Percentiles rank a stretch among this genome's conserved stretches.
Evolutionary conservation across 1,284 basidiomycete genomes (phyloP).

Genomic region (Ganoderma meredithae): DNA sequence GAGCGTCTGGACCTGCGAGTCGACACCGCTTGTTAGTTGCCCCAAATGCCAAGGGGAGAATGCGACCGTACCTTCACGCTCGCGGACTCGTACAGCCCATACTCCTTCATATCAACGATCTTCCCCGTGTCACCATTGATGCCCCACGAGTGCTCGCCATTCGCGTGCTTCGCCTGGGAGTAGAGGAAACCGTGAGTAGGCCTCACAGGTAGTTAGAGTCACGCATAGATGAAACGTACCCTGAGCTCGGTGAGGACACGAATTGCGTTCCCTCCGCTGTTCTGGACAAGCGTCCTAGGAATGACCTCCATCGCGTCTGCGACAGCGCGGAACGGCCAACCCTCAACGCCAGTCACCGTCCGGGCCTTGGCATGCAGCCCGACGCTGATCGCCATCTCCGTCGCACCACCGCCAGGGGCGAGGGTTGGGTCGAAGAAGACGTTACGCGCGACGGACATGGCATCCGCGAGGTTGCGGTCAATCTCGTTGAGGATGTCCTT

Average conservation of each 20-base stretch:
- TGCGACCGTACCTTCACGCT: slow-evolving; percentile 80
- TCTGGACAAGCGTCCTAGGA: slow-evolving; percentile 94
- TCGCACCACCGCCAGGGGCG: slow-evolving; percentile 95
- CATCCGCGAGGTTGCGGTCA: slow-evolving; percentile 96
- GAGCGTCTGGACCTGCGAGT: slow-evolving; percentile 85
- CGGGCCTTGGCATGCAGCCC: slow-evolving; percentile 88
- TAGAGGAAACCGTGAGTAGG: not conserved
- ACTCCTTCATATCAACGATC: slow-evolving; percentile 94
- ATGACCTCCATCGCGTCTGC: slow-evolving; percentile 98
- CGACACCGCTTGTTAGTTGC: not conserved
- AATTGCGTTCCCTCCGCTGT: slow-evolving; percentile 95
- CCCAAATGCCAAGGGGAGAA: not conserved
- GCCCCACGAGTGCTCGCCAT: slow-evolving; percentile 90
- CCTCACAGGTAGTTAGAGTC: not conserved
- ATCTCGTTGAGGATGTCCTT: slow-evolving; percentile 99
- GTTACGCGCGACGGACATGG: slow-evolving; percentile 97
- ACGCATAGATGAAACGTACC: slow-evolving; percentile 44
- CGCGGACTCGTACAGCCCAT: slow-evolving; percentile 94
- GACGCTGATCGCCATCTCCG: slow-evolving; percentile 97
- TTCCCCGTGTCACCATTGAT: slow-evolving; percentile 96
- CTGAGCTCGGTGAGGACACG: slow-evolving; percentile 91
- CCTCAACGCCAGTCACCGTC: slow-evolving; percentile 84
- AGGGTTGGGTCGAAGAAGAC: slow-evolving; percentile 95
- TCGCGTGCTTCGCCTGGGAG: slow-evolving; percentile 89
- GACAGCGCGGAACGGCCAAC: slow-evolving; percentile 91